These are phyloP conservation scores for Xerocomellus amylosporus DNA, from an alignment of 768 basidiomycete species.

Conservation along the genomic window DNA sequence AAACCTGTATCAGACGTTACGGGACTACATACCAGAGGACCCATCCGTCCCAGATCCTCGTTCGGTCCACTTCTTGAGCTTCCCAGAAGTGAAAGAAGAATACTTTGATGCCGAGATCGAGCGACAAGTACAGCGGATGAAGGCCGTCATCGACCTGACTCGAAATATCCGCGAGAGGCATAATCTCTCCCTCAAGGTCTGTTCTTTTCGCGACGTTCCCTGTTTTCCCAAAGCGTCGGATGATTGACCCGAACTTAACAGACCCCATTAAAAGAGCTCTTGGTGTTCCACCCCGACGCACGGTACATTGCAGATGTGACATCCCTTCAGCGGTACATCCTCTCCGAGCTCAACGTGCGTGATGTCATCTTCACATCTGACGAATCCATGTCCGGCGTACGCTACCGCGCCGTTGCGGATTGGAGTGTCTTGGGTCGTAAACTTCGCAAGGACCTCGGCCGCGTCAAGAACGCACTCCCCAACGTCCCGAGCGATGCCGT, in stretches of 20 bases:
- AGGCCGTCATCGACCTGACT: conserved; percentile 89
- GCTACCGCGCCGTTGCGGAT: conserved; percentile 90
- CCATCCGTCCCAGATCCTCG: conserved; percentile 72
- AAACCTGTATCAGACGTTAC: conserved; percentile 89
- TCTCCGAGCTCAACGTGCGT: conserved; percentile 94
- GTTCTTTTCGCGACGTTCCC: conserved; percentile 7
- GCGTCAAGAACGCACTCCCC: conserved; percentile 87
- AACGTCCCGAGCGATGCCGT: conserved; percentile 77
- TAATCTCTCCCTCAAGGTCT: conserved; percentile 84
- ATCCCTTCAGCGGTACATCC: conserved; percentile 82
- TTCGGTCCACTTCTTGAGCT: conserved; percentile 92
- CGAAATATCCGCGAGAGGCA: conserved; percentile 86
- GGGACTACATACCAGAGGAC: conserved; percentile 79
- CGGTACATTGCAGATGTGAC: conserved; percentile 84
- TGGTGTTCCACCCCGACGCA: conserved; percentile 88
- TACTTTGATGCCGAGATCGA: conserved; percentile 95
- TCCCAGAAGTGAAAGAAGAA: conserved; percentile 90
- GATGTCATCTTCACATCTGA: conserved; percentile 87
- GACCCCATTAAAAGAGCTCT: conserved; percentile 89
- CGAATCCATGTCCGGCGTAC: conserved; percentile 80
- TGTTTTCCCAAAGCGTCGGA: neutral
- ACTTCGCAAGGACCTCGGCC: conserved; percentile 85
- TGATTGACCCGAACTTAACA: conserved; percentile 29
- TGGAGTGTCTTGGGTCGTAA: conserved; percentile 94
- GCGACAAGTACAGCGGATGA: conserved; percentile 92